Evolutionary conservation across 2,329 filamentous ascomycete genomes (phyloP).

Genomic region (Fusarium sp.): DNA sequence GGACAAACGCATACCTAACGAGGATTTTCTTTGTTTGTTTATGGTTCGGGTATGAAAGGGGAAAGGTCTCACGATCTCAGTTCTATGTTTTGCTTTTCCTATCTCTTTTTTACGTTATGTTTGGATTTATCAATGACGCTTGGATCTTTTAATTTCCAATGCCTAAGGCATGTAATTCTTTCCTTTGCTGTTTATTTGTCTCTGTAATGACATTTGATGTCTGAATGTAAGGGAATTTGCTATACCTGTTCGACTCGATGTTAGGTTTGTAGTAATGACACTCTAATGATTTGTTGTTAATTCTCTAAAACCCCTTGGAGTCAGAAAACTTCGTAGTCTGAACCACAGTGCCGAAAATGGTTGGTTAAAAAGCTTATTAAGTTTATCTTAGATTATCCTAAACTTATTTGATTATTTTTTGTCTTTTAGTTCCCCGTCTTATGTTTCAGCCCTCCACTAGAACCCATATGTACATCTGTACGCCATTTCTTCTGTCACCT

Average conservation of each 20-base stretch:
- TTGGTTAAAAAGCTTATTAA: too few species aligned
- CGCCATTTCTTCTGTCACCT: too few species aligned
- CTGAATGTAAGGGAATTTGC: conserved; percentile 4
- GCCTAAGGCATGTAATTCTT: background rate
- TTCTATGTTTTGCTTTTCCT: conserved; percentile 21
- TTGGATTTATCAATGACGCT: conserved; percentile 13
- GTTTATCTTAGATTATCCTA: too few species aligned
- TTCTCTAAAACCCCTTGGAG: background rate
- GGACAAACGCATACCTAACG: conserved; percentile 21
- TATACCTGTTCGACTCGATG: conserved; percentile 24
- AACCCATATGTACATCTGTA: too few species aligned
- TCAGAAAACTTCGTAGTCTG: too few species aligned
- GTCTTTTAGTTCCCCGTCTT: too few species aligned
- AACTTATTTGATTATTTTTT: too few species aligned
- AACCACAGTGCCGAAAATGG: too few species aligned
- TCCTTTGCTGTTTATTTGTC: background rate
- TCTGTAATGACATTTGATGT: conserved; percentile 25
- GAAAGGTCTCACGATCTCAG: conserved; percentile 34
- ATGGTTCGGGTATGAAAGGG: conserved; percentile 7
- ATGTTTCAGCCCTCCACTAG: too few species aligned
- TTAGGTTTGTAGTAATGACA: conserved; percentile 42
- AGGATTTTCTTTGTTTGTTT: conserved; percentile 28
- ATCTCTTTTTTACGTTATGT: background rate
- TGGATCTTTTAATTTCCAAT: conserved; percentile 9
- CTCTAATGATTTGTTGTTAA: conserved; percentile 13